phyloP scores from a whole-genome alignment of 805 yeast species.

The Debaryomyces tyrocola region DNA sequence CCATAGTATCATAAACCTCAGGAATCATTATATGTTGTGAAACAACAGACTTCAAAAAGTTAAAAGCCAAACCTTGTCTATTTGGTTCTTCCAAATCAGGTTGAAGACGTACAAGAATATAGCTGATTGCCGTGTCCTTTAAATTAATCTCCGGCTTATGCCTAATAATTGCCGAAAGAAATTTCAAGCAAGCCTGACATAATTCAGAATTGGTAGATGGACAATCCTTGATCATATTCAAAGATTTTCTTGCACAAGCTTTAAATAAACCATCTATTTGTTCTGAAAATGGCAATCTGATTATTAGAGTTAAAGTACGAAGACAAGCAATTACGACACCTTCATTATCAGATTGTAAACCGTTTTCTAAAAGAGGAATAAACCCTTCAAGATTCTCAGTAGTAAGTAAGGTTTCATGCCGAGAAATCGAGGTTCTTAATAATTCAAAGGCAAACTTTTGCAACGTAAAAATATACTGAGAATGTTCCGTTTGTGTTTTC shows the following conservation, averaged over 20 bases:
- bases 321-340: slow-evolving; percentile 70
- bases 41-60: slow-evolving; percentile 77
- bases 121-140: slow-evolving; percentile 71
- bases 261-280: slow-evolving; percentile 53
- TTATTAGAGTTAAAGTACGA: slow-evolving; percentile 57
- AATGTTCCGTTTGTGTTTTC: slow-evolving; percentile 54
- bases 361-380: slow-evolving; percentile 65
- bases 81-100: slow-evolving; percentile 92
- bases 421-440: slow-evolving; percentile 66
- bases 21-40: slow-evolving; percentile 74
- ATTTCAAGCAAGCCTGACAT: slow-evolving; percentile 76
- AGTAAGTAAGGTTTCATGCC: slow-evolving; percentile 59
- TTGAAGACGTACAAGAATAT: slow-evolving; percentile 65
- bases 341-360: slow-evolving; percentile 69
- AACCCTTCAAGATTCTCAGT: slow-evolving; percentile 67
- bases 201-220: slow-evolving; percentile 78
- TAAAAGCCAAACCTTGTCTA: slow-evolving; percentile 84
- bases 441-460: slow-evolving; percentile 78
- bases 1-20: slow-evolving; percentile 88
- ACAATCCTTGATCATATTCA: slow-evolving; percentile 67
- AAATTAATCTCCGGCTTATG: slow-evolving; percentile 64
- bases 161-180: slow-evolving; percentile 69
- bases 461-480: slow-evolving; percentile 58
- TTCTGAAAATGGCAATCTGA: slow-evolving; percentile 63
- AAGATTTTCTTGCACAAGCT: slow-evolving; percentile 57